Percentiles rank a stretch among this genome's conserved stretches.
Evolutionary conservation across 495 filamentous ascomycete species (phyloP).

Genomic region (Aspergillus avenaceus): DNA sequence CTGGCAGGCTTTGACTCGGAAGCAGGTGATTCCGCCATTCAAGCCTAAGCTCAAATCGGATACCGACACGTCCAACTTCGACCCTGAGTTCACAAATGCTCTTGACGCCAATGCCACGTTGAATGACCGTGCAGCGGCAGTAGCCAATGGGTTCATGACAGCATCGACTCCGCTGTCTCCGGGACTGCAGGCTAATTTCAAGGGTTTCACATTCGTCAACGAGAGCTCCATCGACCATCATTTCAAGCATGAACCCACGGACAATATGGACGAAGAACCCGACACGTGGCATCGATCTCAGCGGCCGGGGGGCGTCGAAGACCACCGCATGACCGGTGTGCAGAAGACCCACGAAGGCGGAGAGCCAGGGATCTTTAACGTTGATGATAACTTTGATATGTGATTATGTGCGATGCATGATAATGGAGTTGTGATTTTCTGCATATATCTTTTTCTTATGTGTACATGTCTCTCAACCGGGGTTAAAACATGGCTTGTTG

Average conservation of each 20-base stretch:
- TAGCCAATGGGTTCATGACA: constrained; percentile 70
- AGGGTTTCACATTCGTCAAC: constrained; percentile 97
- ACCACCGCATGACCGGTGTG: constrained; percentile 71
- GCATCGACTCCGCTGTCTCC: constrained; percentile 88
- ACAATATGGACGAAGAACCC: constrained; percentile 70
- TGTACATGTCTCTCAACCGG: constrained; percentile 35
- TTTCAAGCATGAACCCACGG: constrained; percentile 59
- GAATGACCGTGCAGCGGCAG: constrained; percentile 78
- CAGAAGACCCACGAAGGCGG: constrained; percentile 59
- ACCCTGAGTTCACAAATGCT: constrained; percentile 97
- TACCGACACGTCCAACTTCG: constrained; percentile 95
- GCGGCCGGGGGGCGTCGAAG: constrained; percentile 28
- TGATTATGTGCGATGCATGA: constrained; percentile 45
- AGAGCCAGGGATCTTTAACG: constrained; percentile 68
- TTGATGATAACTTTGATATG: constrained; percentile 67
- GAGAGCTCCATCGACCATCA: constrained; percentile 94
- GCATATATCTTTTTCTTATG: constrained; percentile 21
- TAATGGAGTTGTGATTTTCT: constrained; percentile 40
- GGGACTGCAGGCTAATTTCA: constrained; percentile 95
- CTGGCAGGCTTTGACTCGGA: constrained; percentile 81
- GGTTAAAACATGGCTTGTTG: constrained; percentile 23
- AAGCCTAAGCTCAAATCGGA: constrained; percentile 95
- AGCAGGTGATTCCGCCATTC: constrained; percentile 94
- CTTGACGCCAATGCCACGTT: constrained; percentile 66
- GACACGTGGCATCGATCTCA: constrained; percentile 41